Percentiles rank a stretch among this genome's conserved stretches.
These are phyloP conservation scores for Capsicum pubescens DNA, from an alignment of 257 asterid genomes.

Conservation along the genomic window DNA sequence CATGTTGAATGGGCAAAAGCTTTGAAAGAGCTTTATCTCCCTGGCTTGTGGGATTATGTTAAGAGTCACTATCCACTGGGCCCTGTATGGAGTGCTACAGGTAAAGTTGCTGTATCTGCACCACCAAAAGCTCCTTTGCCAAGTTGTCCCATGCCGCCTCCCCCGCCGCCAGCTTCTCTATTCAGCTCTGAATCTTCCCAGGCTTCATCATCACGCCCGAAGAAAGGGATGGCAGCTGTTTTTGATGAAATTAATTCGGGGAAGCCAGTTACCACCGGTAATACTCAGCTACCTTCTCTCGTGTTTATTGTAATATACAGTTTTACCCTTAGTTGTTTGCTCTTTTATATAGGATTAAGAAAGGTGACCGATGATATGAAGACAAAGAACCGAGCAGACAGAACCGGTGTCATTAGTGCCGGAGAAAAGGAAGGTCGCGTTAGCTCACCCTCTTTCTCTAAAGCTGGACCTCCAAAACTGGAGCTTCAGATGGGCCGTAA, in stretches of 20 bases:
- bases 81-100: conserved; percentile 91
- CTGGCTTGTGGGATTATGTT: conserved; percentile 95
- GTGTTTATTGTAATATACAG: conserved; percentile 6
- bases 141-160: conserved; percentile 80
- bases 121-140: conserved; percentile 60
- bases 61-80: conserved; percentile 88
- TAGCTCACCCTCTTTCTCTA: conserved; percentile 65
- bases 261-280: conserved; percentile 79
- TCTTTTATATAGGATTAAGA: conserved; percentile 64
- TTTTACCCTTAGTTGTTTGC: conserved; percentile 19
- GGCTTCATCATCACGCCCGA: conserved; percentile 83
- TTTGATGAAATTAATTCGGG: conserved; percentile 89
- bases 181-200: conserved; percentile 71
- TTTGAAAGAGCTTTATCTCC: conserved; percentile 84
- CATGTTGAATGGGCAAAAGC: conserved; percentile 99
- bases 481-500: conserved; percentile 99
- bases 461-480: conserved; percentile 85
- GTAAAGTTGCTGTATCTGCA: conserved; percentile 59
- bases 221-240: conserved; percentile 93
- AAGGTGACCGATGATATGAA: conserved; percentile 97
- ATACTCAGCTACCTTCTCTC: conserved; percentile 27
- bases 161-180: conserved; percentile 85
- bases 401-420: conserved; percentile 64
- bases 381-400: conserved; percentile 83
- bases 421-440: conserved; percentile 62